Conservation (phyloP, 345 rosid genomes). For the Eutrema heterophyllum region DNA sequence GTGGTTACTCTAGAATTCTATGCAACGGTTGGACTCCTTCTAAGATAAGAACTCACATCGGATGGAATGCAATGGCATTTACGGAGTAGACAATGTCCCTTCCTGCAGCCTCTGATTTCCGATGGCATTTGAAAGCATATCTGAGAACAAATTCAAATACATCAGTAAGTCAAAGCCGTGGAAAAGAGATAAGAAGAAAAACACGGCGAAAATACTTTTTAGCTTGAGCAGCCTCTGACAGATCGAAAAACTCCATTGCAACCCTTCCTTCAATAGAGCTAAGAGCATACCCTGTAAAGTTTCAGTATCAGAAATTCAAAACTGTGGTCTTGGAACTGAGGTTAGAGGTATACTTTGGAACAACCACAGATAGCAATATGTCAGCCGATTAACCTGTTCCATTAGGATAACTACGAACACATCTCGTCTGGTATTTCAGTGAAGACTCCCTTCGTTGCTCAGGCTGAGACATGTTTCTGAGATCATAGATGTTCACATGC, state of each 20-base stretch:
- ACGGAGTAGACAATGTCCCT: conserved; percentile 93
- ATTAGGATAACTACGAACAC: conserved; percentile 95
- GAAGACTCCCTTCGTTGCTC: conserved; percentile 98
- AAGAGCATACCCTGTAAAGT: conserved; percentile 88
- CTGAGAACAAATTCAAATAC: conserved; percentile 38
- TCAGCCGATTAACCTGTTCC: conserved; percentile 64
- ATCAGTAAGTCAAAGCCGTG: background rate
- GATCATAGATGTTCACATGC: conserved; percentile 91
- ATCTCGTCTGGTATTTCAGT: conserved; percentile 91
- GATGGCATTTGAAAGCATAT: conserved; percentile 97
- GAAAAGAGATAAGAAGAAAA: background rate
- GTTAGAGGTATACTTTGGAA: background rate
- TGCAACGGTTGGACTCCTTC: background rate
- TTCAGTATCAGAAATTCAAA: background rate
- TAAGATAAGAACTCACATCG: conserved; percentile 66
- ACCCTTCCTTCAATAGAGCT: conserved; percentile 99
- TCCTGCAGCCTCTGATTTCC: conserved; percentile 98
- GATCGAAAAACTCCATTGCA: conserved; percentile 97
- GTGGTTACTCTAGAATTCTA: background rate
- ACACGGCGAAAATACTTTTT: conserved; percentile 59
- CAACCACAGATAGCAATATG: background rate
- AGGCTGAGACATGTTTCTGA: conserved; percentile 97
- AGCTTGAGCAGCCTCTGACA: conserved; percentile 89
- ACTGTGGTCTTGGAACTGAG: background rate
- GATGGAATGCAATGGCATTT: conserved; percentile 95